phyloP scores from a whole-genome alignment of 2,329 filamentous ascomycete genomes.

The Chaetomium olivaceum region DNA sequence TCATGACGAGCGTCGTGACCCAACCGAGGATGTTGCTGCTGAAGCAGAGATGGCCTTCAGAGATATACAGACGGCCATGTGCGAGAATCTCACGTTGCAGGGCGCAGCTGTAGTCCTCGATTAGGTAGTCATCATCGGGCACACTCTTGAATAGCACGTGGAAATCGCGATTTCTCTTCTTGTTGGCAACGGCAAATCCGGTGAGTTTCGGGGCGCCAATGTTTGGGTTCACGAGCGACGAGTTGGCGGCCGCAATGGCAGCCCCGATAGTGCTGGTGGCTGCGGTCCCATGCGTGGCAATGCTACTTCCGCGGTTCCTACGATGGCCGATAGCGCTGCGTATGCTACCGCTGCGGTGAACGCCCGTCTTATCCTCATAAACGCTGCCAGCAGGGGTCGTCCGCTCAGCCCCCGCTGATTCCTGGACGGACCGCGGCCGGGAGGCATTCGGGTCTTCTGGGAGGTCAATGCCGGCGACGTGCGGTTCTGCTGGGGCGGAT shows the following conservation, averaged over 20 bases:
- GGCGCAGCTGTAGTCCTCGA: constrained; percentile 97
- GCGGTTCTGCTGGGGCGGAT: constrained; percentile 56
- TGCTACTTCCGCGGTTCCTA: constrained; percentile 81
- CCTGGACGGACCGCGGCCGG: constrained; percentile 54
- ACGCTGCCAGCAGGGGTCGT: constrained; percentile 67
- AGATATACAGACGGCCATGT: constrained; percentile 91
- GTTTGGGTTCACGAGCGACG: constrained; percentile 66
- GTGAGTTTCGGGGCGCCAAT: constrained; percentile 73
- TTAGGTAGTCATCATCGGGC: constrained; percentile 95
- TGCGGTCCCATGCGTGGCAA: constrained; percentile 54
- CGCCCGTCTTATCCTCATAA: constrained; percentile 60
- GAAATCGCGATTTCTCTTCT: constrained; percentile 94
- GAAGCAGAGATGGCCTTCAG: constrained; percentile 96
- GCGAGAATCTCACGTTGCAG: constrained; percentile 93
- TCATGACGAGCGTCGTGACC: constrained; percentile 96
- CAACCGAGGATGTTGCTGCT: constrained; percentile 98
- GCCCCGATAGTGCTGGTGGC: constrained; percentile 68
- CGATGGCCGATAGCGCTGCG: constrained; percentile 60
- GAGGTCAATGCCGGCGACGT: constrained; percentile 39
- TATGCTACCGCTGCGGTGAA: constrained; percentile 67
- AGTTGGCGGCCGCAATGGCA: constrained; percentile 68
- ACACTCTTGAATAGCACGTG: constrained; percentile 93
- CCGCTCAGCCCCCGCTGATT: constrained; percentile 56
- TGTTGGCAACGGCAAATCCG: constrained; percentile 93
- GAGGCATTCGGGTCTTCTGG: constrained; percentile 41